Evolutionary conservation across 2,329 filamentous ascomycete species (phyloP).

Genomic region (Monilinia fructicola): DNA sequence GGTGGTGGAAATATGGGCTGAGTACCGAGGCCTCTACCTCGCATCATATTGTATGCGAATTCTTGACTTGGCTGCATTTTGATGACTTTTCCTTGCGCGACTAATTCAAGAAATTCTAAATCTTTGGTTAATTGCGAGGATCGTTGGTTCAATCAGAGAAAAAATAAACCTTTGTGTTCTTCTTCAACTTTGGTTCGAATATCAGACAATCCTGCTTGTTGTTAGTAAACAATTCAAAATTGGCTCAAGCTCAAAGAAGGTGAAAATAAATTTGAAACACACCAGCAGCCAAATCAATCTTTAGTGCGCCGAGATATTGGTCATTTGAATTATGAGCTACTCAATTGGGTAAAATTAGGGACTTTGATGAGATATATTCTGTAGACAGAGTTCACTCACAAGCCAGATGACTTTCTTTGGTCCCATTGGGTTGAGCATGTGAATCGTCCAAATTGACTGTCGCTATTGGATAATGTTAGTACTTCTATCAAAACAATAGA

Average conservation of each 20-base stretch:
- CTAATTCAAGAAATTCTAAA: constrained; percentile 19
- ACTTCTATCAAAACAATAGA: background rate
- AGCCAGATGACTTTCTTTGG: background rate
- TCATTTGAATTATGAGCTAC: background rate
- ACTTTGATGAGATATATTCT: background rate
- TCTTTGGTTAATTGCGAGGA: background rate
- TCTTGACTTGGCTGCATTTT: constrained; percentile 18
- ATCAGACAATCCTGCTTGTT: constrained; percentile 12
- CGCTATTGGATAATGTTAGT: constrained; percentile 1
- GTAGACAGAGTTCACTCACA: constrained; percentile 5
- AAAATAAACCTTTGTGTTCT: constrained; percentile 19
- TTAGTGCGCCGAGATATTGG: constrained; percentile 6
- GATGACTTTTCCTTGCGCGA: background rate
- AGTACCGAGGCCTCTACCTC: constrained; percentile 15
- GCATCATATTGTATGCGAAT: constrained; percentile 21
- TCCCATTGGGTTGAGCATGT: background rate
- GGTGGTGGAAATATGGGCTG: constrained; percentile 16
- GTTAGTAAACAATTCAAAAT: background rate
- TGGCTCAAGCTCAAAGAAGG: background rate
- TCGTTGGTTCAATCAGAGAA: background rate
- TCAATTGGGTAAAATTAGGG: constrained; percentile 11
- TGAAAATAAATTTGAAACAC: background rate
- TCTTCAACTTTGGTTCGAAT: constrained; percentile 14
- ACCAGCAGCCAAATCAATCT: constrained; percentile 13
- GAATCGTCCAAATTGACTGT: background rate